A percentile compares a stretch with the other conserved stretches of the same genome.
phyloP scores from a whole-genome alignment of 1,284 basidiomycete species.

The Lentinula novae-zelandiae region DNA sequence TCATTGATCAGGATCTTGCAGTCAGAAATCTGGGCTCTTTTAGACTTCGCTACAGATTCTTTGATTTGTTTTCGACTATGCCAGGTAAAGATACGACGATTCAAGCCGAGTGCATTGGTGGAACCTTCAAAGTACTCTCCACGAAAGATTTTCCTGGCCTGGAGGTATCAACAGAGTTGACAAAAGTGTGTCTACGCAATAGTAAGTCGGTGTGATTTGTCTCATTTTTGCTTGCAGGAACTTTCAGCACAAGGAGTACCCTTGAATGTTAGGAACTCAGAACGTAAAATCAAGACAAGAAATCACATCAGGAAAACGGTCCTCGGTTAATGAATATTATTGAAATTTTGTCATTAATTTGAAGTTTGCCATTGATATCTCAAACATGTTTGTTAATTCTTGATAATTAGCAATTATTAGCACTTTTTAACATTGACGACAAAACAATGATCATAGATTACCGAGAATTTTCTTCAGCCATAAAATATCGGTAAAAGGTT shows the following conservation, averaged over 20 bases:
- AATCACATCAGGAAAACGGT: no score
- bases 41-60: conserved; percentile 8
- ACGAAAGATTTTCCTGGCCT: conserved; percentile 43
- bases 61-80: conserved; percentile 5
- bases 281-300: neutral
- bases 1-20: conserved; percentile 4
- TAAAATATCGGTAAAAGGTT: no score
- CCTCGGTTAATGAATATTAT: no score
- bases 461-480: no score
- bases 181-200: conserved; percentile 28
- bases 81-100: conserved; percentile 13
- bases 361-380: no score
- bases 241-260: neutral
- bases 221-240: neutral
- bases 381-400: no score
- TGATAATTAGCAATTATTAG: no score
- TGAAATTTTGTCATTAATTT: no score
- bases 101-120: conserved; percentile 37
- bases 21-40: conserved; percentile 6
- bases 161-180: conserved; percentile 38
- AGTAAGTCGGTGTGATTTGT: neutral
- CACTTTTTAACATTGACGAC: no score
- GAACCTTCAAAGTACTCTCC: conserved; percentile 38
- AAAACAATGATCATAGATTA: no score
- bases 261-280: neutral